Base-by-base conservation (phyloP, 805 yeast species). In the Jamesozyma spencerorum region DNA sequence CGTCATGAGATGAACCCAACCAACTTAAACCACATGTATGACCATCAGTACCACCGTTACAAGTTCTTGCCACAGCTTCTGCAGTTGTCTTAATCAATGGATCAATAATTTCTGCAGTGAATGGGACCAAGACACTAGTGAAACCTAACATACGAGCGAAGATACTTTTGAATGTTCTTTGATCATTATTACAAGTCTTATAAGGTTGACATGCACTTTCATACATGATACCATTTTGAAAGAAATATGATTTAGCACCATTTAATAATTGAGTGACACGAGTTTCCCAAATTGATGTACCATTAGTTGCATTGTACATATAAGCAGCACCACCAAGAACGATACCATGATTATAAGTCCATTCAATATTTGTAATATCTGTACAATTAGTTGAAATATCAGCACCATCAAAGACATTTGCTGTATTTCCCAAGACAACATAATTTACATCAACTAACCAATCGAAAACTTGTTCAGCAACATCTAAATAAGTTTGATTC, bases 1-100 rank as follows among this genome's bases (percentile, higher is more conserved):
- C 79, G 58, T 83, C 92, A 75, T 81, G 74, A 2, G 73, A 70
- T 4, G 64, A 57, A 11, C 58, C 47, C 8, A 68, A 59, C 94
- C 94, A 83, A 58, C 73, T 68, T 44, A 73, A 57, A 27, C 90
- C 92, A 68, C 94, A 83, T 0, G 92, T 83, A 51, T 75, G 79
- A 10, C 79, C 78, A 62, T 83, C 92, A 7, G 63, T 47, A 54
- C 90, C 92, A 53, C 90, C 92, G 13, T 72, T 59, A 61, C 92
- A 83, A 1, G 86, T 70, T 37, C 64, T 60, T 1, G 87, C 87
- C 6, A 86, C 88, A 2, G 75, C 88, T 39, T 56, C 49, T 0
- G 90, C 87, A 38, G 82, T 72, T 2, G 68, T 51, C 31, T 63
- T 60, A 32, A 77, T 41, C 45, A 63, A 60, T 2, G 69, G 60